A percentile compares a stretch with the other conserved stretches of the same genome.
phyloP scores from a whole-genome alignment of 495 filamentous ascomycete species.

The Penicillium cosmopolitanum region DNA sequence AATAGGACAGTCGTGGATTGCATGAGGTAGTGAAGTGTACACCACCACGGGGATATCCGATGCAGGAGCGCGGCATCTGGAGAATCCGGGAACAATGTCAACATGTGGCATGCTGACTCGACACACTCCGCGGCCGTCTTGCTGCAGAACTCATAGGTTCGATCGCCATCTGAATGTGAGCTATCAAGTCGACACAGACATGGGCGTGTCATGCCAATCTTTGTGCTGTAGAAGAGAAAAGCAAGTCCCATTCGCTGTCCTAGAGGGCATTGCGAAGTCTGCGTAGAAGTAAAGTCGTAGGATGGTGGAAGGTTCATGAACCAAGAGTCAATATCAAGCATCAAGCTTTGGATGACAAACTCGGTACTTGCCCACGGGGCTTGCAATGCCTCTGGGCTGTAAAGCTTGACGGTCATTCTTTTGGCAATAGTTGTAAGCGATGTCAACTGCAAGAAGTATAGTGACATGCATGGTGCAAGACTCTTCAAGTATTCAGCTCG shows the following conservation, averaged over 20 bases:
- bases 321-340: slow-evolving; percentile 45
- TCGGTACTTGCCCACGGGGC: slow-evolving; percentile 55
- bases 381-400: slow-evolving; percentile 54
- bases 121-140: slow-evolving; percentile 60
- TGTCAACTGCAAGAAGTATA: slow-evolving; percentile 54
- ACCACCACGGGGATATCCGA: slow-evolving; percentile 64
- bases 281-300: slow-evolving; percentile 44
- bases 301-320: slow-evolving; percentile 42
- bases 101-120: slow-evolving; percentile 56
- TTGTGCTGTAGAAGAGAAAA: slow-evolving; percentile 61
- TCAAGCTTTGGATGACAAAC: slow-evolving; percentile 45
- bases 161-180: slow-evolving; percentile 28
- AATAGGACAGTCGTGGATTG: slow-evolving; percentile 62
- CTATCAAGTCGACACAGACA: slow-evolving; percentile 61
- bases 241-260: slow-evolving; percentile 51
- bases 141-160: slow-evolving; percentile 52
- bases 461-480: slow-evolving; percentile 44
- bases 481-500: slow-evolving; percentile 32
- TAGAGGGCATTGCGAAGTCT: slow-evolving; percentile 34
- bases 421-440: slow-evolving; percentile 56
- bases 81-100: slow-evolving; percentile 56
- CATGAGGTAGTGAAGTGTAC: slow-evolving; percentile 63
- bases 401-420: slow-evolving; percentile 57
- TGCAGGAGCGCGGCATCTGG: slow-evolving; percentile 47
- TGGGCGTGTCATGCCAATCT: slow-evolving; percentile 63